phyloP scores from a whole-genome alignment of 1,139 yeast species.

The Ogataea hybrid region DNA sequence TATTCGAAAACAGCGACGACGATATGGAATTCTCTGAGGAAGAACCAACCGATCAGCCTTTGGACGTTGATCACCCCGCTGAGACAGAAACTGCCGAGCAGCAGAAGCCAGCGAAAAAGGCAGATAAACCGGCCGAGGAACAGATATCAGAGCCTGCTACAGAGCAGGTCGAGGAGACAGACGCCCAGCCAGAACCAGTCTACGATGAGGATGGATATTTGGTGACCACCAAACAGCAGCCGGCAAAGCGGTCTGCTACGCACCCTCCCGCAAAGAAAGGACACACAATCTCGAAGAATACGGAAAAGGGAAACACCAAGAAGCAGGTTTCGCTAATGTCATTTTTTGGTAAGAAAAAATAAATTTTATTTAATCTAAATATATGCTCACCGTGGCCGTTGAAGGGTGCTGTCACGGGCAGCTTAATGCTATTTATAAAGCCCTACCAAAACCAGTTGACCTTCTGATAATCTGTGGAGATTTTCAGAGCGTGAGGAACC shows the following conservation, averaged over 20 bases:
- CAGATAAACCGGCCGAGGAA: too few species aligned
- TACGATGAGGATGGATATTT: constrained; percentile 29
- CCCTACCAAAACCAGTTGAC: constrained; percentile 41
- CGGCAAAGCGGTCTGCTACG: constrained; percentile 8
- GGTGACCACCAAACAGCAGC: constrained; percentile 16
- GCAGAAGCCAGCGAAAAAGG: constrained; percentile 1
- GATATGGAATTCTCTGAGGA: constrained; percentile 13
- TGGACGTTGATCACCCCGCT: constrained; percentile 9
- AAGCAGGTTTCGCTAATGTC: constrained; percentile 32
- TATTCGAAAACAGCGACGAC: constrained; percentile 22
- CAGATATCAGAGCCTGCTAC: too few species aligned
- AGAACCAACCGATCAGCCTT: constrained; percentile 13
- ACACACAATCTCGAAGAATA: constrained; percentile 6
- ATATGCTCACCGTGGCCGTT: constrained; percentile 49
- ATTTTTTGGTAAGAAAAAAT: constrained; percentile 30
- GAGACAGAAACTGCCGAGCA: neutral
- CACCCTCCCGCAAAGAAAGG: constrained; percentile 12
- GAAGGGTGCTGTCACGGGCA: constrained; percentile 97
- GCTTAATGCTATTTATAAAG: constrained; percentile 55
- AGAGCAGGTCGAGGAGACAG: constrained; percentile 2
- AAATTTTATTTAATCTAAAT: constrained; percentile 3
- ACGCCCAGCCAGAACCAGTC: constrained; percentile 16
- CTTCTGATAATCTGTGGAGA: constrained; percentile 87
- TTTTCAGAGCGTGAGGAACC: constrained; percentile 66
- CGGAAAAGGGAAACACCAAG: constrained; percentile 12